Percentiles rank a stretch among this genome's conserved stretches.
Evolutionary conservation across 768 basidiomycete genomes (phyloP).

Genomic region (Mrakia blollopis): DNA sequence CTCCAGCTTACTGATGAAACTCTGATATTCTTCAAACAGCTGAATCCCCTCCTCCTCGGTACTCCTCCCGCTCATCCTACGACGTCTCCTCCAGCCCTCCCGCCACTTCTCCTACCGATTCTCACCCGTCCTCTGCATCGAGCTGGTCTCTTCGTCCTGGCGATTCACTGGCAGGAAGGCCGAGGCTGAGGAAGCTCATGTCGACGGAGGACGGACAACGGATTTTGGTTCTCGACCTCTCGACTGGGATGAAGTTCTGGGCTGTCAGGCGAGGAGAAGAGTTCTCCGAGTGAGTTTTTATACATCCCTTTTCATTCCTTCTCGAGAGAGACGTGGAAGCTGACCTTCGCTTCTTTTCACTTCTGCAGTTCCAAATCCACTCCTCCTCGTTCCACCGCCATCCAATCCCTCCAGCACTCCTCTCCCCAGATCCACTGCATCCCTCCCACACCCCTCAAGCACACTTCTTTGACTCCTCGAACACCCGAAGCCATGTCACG

Average conservation of each 20-base stretch:
- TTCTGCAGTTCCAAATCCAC: too few relatives aligned
- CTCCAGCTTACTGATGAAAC: neutral
- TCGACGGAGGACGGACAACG: neutral
- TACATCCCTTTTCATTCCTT: too few relatives aligned
- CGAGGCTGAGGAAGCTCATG: neutral
- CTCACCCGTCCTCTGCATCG: neutral
- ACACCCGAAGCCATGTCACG: too few relatives aligned
- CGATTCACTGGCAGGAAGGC: neutral
- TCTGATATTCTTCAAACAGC: neutral
- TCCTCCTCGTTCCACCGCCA: too few relatives aligned
- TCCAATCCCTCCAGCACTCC: too few relatives aligned
- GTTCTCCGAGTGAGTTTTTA: neutral
- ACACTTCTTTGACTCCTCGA: too few relatives aligned
- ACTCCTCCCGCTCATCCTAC: constrained; percentile 2
- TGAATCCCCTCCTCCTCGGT: neutral
- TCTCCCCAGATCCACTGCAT: too few relatives aligned
- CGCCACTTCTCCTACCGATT: neutral
- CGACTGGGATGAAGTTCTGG: neutral
- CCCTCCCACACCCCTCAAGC: too few relatives aligned
- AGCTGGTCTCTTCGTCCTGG: neutral
- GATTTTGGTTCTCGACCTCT: neutral
- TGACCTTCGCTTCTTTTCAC: too few relatives aligned
- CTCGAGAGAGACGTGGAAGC: too few relatives aligned
- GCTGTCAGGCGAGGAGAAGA: neutral
- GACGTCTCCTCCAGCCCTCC: neutral